Percentiles rank a stretch among this genome's conserved stretches.
These are phyloP conservation scores for Vigna reflexopilosa DNA, from an alignment of 306 rosid species.

Conservation along the genomic window DNA sequence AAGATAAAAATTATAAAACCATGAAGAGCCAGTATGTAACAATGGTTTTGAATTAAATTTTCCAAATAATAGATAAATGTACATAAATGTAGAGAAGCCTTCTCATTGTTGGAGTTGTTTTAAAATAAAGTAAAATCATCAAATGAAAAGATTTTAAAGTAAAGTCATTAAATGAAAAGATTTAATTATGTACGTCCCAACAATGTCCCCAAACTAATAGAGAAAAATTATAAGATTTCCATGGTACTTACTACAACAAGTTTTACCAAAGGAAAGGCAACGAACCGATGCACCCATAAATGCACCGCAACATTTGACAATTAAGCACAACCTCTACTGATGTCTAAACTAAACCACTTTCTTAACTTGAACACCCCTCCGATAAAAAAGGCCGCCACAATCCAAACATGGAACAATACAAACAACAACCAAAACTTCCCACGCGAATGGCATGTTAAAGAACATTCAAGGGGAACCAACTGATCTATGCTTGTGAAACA, in stretches of 20 bases:
- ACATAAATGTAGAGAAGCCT: too few relatives aligned
- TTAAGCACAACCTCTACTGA: conserved; percentile 31
- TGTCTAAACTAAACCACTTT: conserved; percentile 40
- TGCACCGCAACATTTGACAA: neutral
- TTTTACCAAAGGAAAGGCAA: neutral
- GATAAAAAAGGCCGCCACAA: conserved; percentile 47
- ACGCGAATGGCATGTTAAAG: conserved; percentile 70
- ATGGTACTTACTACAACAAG: neutral
- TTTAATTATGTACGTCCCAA: neutral
- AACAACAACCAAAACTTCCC: conserved; percentile 70
- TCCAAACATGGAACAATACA: conserved; percentile 50
- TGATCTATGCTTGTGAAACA: conserved; percentile 51
- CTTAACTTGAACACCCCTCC: conserved; percentile 27
- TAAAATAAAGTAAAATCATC: neutral
- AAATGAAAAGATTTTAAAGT: neutral
- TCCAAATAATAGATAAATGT: neutral
- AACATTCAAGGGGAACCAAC: conserved; percentile 66
- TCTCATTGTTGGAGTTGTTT: neutral
- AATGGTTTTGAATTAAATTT: neutral
- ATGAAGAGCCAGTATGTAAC: neutral
- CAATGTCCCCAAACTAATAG: neutral
- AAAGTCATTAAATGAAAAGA: neutral
- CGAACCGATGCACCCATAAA: neutral
- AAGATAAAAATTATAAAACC: too few relatives aligned
- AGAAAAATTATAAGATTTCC: neutral